Conservation (phyloP, 2,329 filamentous ascomycete genomes). For the Talaromyces rugulosus region DNA sequence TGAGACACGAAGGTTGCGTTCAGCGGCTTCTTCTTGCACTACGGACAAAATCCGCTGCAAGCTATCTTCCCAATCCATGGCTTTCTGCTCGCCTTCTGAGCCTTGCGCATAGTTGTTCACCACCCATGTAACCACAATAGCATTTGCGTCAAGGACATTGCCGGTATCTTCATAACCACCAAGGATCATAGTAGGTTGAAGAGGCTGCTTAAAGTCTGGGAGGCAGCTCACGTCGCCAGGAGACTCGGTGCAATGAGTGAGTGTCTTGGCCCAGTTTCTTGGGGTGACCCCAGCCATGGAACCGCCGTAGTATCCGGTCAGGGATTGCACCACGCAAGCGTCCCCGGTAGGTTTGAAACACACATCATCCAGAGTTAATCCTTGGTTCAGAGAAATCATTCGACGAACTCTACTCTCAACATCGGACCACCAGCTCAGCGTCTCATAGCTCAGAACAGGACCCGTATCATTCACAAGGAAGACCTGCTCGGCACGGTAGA, state of each 20-base stretch:
- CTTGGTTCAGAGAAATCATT: constrained; percentile 65
- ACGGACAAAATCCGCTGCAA: constrained; percentile 69
- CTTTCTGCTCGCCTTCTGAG: constrained; percentile 63
- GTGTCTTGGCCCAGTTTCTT: constrained; percentile 65
- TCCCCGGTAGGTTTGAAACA: constrained; percentile 91
- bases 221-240: constrained; percentile 72
- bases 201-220: constrained; percentile 81
- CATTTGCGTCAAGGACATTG: constrained; percentile 67
- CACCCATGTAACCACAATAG: constrained; percentile 91
- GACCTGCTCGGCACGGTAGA: constrained; percentile 88
- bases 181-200: constrained; percentile 79
- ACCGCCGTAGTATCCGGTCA: constrained; percentile 82
- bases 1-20: constrained; percentile 77
- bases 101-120: constrained; percentile 80
- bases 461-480: constrained; percentile 91
- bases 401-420: constrained; percentile 73
- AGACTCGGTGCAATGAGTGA: constrained; percentile 70
- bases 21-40: constrained; percentile 73
- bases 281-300: constrained; percentile 59
- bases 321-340: constrained; percentile 86
- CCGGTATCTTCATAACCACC: constrained; percentile 67
- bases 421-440: constrained; percentile 87
- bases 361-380: constrained; percentile 71
- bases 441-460: constrained; percentile 84
- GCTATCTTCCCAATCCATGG: constrained; percentile 84